phyloP scores from a whole-genome alignment of 2,329 filamentous ascomycete genomes.

The Epichloe scottii region DNA sequence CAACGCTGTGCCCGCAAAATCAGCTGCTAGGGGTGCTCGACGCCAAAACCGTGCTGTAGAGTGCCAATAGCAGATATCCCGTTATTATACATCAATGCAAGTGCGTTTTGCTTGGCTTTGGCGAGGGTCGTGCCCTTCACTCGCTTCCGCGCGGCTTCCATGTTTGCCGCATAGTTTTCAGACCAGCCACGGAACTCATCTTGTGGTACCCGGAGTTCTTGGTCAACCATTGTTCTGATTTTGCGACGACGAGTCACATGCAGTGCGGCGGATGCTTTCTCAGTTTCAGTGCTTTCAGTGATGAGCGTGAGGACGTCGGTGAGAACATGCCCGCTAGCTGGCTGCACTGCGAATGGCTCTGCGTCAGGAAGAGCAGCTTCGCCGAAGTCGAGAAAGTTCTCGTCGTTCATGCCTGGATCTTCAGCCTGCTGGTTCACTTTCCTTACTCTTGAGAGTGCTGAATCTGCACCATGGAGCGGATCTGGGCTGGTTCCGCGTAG shows the following conservation, averaged over 20 bases:
- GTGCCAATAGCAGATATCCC: conserved; percentile 23
- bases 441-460: not conserved
- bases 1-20: conserved; percentile 33
- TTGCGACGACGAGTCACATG: conserved; percentile 16
- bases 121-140: conserved; percentile 14
- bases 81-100: conserved; percentile 18
- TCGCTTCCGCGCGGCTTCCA: conserved; percentile 27
- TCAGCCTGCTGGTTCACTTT: not conserved
- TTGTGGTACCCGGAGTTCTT: conserved; percentile 22
- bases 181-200: conserved; percentile 28
- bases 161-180: conserved; percentile 38
- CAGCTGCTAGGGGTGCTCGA: conserved; percentile 30
- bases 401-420: not conserved
- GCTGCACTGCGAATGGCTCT: conserved; percentile 19
- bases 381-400: conserved; percentile 21
- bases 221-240: conserved; percentile 18
- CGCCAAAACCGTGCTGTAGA: conserved; percentile 12
- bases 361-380: conserved; percentile 27
- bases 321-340: conserved; percentile 8
- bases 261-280: conserved; percentile 10
- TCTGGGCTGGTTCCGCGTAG: conserved; percentile 12
- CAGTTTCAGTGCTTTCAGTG: conserved; percentile 13
- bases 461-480: not conserved
- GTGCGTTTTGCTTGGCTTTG: conserved; percentile 28
- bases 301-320: conserved; percentile 9